These are phyloP conservation scores for Lentinus tigrinus DNA, from an alignment of 768 basidiomycete species.

Conservation along the genomic window DNA sequence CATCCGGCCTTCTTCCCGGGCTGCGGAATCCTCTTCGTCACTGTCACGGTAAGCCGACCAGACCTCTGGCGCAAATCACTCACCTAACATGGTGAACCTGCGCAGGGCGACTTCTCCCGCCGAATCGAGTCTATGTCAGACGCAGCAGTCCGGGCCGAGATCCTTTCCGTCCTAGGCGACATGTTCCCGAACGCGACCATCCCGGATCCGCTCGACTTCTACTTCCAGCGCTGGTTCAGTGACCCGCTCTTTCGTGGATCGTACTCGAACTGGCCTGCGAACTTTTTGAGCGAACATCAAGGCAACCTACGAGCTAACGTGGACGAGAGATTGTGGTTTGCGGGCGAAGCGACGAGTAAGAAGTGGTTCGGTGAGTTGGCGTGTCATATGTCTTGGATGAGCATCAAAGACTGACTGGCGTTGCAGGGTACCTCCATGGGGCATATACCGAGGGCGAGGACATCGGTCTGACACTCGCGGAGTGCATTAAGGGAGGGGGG, in stretches of 20 bases:
- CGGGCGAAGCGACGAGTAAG: slow-evolving; percentile 60
- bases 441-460: slow-evolving; percentile 56
- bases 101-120: slow-evolving; percentile 58
- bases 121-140: slow-evolving; percentile 56
- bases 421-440: slow-evolving; percentile 54
- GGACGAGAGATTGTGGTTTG: slow-evolving; percentile 53
- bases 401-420: neutral
- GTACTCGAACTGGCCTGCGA: slow-evolving; percentile 70
- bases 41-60: slow-evolving; percentile 38
- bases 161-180: slow-evolving; percentile 51
- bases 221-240: slow-evolving; percentile 52
- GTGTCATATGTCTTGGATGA: neutral
- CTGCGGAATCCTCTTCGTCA: slow-evolving; percentile 55
- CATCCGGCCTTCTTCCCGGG: slow-evolving; percentile 55
- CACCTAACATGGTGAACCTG: neutral
- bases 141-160: slow-evolving; percentile 47
- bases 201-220: slow-evolving; percentile 56
- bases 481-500: slow-evolving; percentile 37
- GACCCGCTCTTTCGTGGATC: slow-evolving; percentile 57
- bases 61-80: neutral
- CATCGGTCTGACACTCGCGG: slow-evolving; percentile 38
- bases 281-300: slow-evolving; percentile 52
- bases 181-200: slow-evolving; percentile 60
- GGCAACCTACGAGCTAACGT: slow-evolving; percentile 57
- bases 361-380: slow-evolving; percentile 55